Base-by-base conservation (phyloP, 1,284 basidiomycete genomes). In the Violaceomyces palustris region DNA sequence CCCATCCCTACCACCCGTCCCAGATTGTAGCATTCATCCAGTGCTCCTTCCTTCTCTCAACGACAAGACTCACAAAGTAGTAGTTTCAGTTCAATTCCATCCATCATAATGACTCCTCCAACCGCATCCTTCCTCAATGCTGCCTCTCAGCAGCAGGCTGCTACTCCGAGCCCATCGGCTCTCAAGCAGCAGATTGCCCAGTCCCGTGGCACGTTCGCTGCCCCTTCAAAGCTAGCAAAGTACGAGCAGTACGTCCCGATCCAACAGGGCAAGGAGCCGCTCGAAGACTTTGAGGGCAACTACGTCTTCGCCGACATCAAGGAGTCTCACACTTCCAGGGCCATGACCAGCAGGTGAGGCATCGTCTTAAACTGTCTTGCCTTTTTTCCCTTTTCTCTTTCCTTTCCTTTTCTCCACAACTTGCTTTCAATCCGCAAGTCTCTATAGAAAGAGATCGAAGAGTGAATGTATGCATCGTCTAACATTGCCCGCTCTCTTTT, bases 261-360 rank as follows among this genome's bases (percentile, higher is more conserved):
- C 52, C 53, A 56, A n/a, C 15, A 54, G 6, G 67, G 67, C 11
- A 15, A 51, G 28, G 66, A 69, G 42, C 66, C 68, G 18, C 39
- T 65, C 28, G 68, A 70, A 39, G 66, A 70, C 43, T 70, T 55
- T 17, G 34, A 56, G 6, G 65, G 63, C 53, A 45, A 66, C 47
- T 71, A 69, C 49, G 47, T 50, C 0, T 71, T 71, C 24, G 68
- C 68, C 19, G 54, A 63, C 15, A 71, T 71, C 58, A 65, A 68
- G 35, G 68, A 71, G 42, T 59, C 55, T 21, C 58, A 69, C 47
- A 69, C 67, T 6, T 56, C 54, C 19, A 56, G 68, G 4, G 68
- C 68, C 18, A 71, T 71, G 68, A 71, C 62, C 8, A 39, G 32
- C 23, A 50, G 55, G 25, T 47, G 36, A 38, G 43, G n/a, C n/a